Evolutionary conservation across 306 rosid species (phyloP).

Genomic region (Phaseolus lunatus): DNA sequence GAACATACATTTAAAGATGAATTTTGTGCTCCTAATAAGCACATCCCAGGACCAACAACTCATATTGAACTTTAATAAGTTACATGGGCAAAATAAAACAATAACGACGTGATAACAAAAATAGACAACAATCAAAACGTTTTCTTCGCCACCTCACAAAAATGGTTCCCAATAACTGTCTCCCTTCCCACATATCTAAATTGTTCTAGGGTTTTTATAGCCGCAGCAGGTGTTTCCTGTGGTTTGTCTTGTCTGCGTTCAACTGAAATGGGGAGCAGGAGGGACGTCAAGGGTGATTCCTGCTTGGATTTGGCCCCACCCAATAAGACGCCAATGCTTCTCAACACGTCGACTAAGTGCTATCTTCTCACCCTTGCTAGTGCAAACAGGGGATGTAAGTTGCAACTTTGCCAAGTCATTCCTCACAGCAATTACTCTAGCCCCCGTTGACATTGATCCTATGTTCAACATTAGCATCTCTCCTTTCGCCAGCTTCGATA

Average conservation of each 20-base stretch:
- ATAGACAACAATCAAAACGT: constrained; percentile 36
- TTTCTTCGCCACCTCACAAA: constrained; percentile 56
- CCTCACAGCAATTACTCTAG: constrained; percentile 84
- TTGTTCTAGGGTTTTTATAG: constrained; percentile 32
- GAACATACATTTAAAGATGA: too few relatives aligned
- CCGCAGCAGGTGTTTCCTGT: too few relatives aligned
- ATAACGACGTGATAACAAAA: constrained; percentile 14
- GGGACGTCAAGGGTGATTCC: constrained; percentile 86
- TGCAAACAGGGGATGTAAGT: constrained; percentile 95
- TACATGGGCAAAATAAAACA: constrained; percentile 19
- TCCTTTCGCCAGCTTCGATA: constrained; percentile 76
- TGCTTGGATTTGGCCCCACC: constrained; percentile 98
- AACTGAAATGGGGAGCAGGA: constrained; percentile 52
- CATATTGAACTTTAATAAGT: constrained; percentile 23
- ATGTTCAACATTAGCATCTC: constrained; percentile 98
- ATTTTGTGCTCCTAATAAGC: too few relatives aligned
- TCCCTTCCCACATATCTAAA: constrained; percentile 51
- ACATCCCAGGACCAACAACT: too few relatives aligned
- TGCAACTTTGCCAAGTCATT: constrained; percentile 89
- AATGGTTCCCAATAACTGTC: constrained; percentile 52
- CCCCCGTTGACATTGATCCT: constrained; percentile 96
- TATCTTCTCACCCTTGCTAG: constrained; percentile 92
- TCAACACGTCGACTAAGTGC: constrained; percentile 94
- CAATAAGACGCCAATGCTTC: constrained; percentile 98
- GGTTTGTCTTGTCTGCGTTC: constrained; percentile 20